phyloP scores from a whole-genome alignment of 2,329 filamentous ascomycete species.

The Zymoseptoria ardabiliae region DNA sequence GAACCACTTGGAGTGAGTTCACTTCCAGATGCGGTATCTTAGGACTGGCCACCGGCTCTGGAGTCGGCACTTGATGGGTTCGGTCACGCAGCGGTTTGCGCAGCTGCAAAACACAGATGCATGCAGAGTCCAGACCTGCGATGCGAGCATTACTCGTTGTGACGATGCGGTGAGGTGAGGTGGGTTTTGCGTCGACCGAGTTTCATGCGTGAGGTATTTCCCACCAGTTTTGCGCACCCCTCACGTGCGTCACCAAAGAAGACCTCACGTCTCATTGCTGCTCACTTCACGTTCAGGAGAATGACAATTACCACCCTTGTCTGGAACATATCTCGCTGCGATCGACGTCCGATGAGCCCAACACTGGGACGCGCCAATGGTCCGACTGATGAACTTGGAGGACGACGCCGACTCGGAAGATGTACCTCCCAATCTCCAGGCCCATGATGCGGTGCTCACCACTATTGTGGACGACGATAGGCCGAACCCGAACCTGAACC shows the following conservation, averaged over 20 bases:
- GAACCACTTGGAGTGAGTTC: too few species aligned
- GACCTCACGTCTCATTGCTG: not conserved
- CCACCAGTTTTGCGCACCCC: not conserved
- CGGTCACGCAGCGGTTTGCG: too few species aligned
- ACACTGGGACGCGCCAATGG: conserved; percentile 28
- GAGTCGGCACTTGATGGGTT: too few species aligned
- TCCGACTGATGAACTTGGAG: conserved; percentile 36
- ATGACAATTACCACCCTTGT: not conserved
- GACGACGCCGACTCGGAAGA: conserved; percentile 29
- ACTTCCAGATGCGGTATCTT: too few species aligned
- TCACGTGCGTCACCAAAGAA: not conserved
- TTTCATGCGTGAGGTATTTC: not conserved
- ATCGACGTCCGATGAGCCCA: conserved; percentile 10
- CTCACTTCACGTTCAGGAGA: not conserved
- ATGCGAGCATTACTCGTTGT: not conserved
- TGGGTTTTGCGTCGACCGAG: too few species aligned
- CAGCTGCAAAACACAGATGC: too few species aligned
- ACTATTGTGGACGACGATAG: conserved; percentile 24
- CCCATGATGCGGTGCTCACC: conserved; percentile 14
- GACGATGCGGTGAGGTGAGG: not conserved
- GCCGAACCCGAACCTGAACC: conserved; percentile 49
- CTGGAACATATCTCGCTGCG: not conserved
- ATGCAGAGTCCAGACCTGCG: not conserved
- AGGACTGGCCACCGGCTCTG: too few species aligned
- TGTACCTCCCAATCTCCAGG: conserved; percentile 16